Evolutionary conservation across 2,329 filamentous ascomycete genomes (phyloP).

Genomic region (Xylariaceae sp.): DNA sequence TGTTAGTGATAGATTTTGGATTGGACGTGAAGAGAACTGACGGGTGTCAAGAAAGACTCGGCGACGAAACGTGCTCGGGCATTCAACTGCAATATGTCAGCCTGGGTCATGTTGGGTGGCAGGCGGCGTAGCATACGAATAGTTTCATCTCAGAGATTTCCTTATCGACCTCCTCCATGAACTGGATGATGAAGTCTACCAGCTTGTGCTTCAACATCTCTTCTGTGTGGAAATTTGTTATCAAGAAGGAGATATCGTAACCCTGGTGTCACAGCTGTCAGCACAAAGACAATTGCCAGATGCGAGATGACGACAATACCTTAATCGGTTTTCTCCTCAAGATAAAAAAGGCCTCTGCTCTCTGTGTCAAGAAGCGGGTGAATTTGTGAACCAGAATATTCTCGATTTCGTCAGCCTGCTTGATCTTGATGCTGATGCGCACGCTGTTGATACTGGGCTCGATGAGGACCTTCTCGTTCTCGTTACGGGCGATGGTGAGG

Average conservation of each 20-base stretch:
- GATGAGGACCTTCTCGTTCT: slow-evolving; percentile 94
- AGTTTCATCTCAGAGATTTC: slow-evolving; percentile 99
- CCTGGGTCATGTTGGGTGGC: not conserved
- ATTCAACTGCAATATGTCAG: slow-evolving; percentile 66
- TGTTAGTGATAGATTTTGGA: slow-evolving; percentile 4
- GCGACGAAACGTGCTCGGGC: slow-evolving; percentile 95
- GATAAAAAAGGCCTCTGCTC: slow-evolving; percentile 96
- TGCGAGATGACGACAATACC: no score
- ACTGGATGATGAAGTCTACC: slow-evolving; percentile 98
- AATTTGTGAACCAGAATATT: slow-evolving; percentile 98
- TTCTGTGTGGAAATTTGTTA: slow-evolving; percentile 98
- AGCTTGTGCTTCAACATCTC: slow-evolving; percentile 99
- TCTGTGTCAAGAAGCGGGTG: slow-evolving; percentile 90
- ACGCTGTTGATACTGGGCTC: slow-evolving; percentile 97
- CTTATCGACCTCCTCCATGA: slow-evolving; percentile 99
- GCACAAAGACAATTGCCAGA: no score
- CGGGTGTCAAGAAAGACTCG: slow-evolving; percentile 95
- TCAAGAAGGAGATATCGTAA: slow-evolving; percentile 97
- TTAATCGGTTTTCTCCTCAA: slow-evolving; percentile 91
- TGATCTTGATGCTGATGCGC: slow-evolving; percentile 96
- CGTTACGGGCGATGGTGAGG: slow-evolving; percentile 85
- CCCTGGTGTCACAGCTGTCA: slow-evolving; percentile 53
- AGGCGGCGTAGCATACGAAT: slow-evolving; percentile 64
- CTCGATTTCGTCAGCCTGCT: slow-evolving; percentile 99
- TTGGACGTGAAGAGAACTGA: slow-evolving; percentile 37